Evolutionary conservation across 768 basidiomycete species (phyloP).

Genomic region (Hygrophoropsis aurantiaca): DNA sequence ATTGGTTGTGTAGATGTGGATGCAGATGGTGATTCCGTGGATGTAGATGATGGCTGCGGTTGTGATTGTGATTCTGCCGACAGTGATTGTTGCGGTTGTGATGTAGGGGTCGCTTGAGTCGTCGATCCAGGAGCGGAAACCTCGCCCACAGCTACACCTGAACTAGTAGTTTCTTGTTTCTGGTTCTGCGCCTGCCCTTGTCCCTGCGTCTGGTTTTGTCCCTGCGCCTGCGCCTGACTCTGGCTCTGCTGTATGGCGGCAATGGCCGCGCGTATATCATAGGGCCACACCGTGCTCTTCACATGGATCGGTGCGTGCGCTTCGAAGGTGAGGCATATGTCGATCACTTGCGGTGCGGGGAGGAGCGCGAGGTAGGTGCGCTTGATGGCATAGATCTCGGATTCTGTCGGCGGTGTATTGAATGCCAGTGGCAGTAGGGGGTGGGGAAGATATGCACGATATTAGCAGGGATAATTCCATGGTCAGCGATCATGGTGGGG

Average conservation of each 20-base stretch:
- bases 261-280: conserved; percentile 65
- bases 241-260: conserved; percentile 50
- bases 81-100: too few species aligned
- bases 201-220: conserved; percentile 18
- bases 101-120: too few species aligned
- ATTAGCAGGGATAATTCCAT: conserved; percentile 27
- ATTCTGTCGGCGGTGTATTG: too few species aligned
- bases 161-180: background rate
- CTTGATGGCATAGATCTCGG: conserved; percentile 58
- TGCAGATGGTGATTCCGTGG: conserved; percentile 27
- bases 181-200: conserved; percentile 9
- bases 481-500: conserved; percentile 12
- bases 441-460: too few species aligned
- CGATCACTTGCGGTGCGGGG: conserved; percentile 70
- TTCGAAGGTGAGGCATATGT: conserved; percentile 74
- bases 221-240: conserved; percentile 18
- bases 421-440: conserved; percentile 8
- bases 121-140: too few species aligned
- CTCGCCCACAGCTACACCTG: too few species aligned
- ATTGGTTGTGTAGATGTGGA: conserved; percentile 12
- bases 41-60: background rate
- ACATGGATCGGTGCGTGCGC: conserved; percentile 64
- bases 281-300: conserved; percentile 70
- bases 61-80: too few species aligned
- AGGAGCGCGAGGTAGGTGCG: conserved; percentile 70